These are phyloP conservation scores for Paramecium primaurelia DNA, from an alignment of 73 alveolate species.

Conservation along the genomic window DNA sequence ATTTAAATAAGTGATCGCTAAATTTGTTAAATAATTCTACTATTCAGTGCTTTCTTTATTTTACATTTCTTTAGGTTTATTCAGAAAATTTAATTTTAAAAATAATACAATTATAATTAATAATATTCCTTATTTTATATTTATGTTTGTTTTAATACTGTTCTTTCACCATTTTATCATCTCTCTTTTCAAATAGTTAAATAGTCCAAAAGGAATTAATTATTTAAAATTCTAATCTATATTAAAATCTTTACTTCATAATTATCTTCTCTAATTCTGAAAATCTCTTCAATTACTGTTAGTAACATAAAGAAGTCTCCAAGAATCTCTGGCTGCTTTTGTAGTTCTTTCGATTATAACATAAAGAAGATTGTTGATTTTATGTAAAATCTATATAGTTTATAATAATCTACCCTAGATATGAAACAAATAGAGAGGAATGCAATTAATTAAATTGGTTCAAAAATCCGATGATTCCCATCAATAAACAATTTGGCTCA, in stretches of 20 bases:
- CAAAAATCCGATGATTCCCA: constrained; percentile 41
- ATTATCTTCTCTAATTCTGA: constrained; percentile 21
- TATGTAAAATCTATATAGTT: background rate
- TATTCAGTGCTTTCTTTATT: constrained; percentile 16
- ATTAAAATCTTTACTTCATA: background rate
- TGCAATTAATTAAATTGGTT: constrained; percentile 46
- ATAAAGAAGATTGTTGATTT: constrained; percentile 29
- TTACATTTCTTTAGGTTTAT: background rate
- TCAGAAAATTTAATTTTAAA: constrained; percentile 27
- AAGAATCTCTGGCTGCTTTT: background rate
- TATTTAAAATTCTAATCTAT: constrained; percentile 3
- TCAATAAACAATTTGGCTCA: constrained; percentile 54
- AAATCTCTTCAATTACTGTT: constrained; percentile 20
- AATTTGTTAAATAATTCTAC: background rate
- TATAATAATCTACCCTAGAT: background rate
- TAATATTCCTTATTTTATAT: background rate
- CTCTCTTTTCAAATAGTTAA: background rate
- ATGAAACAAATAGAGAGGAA: background rate
- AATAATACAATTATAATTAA: background rate
- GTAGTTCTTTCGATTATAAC: background rate
- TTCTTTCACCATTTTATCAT: background rate
- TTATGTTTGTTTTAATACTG: background rate
- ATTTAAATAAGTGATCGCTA: constrained; percentile 76
- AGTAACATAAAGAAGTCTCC: background rate
- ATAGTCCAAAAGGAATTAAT: constrained; percentile 27